Evolutionary conservation across 257 asterid genomes (phyloP).

Genomic region (Ocimum tenuiflorum): DNA sequence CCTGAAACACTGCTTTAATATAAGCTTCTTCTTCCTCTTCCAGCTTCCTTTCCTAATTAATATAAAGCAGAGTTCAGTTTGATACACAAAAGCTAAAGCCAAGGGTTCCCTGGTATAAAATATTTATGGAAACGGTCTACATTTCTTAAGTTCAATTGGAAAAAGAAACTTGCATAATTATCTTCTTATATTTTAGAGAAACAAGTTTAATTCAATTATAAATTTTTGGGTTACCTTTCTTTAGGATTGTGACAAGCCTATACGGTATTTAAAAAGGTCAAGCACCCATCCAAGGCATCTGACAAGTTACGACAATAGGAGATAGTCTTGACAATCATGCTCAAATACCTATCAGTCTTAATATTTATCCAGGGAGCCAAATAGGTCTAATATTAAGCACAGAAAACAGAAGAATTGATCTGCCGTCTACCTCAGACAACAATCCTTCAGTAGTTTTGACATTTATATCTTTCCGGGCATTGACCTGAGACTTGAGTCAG

Average conservation of each 20-base stretch:
- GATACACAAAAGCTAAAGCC: background rate
- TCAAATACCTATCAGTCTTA: background rate
- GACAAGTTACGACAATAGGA: background rate
- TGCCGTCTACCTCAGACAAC: background rate
- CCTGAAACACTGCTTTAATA: constrained; percentile 52
- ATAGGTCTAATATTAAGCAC: background rate
- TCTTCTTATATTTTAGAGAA: background rate
- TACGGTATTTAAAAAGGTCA: background rate
- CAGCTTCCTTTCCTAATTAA: constrained; percentile 45
- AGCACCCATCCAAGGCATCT: background rate
- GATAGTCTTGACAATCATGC: background rate
- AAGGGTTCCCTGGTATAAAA: background rate
- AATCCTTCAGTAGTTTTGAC: background rate
- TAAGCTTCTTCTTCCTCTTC: constrained; percentile 78
- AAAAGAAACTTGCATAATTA: too few relatives aligned
- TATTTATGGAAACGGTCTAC: too few relatives aligned
- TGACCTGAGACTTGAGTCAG: background rate
- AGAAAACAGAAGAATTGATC: background rate
- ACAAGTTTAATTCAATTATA: background rate
- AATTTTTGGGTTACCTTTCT: background rate
- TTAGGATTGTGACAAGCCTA: background rate
- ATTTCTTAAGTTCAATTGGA: too few relatives aligned
- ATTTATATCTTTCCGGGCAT: background rate
- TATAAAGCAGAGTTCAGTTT: background rate
- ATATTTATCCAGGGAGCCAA: background rate